Evolutionary conservation across 345 rosid genomes (phyloP).

Genomic region (Eucalyptus erythrocorys): DNA sequence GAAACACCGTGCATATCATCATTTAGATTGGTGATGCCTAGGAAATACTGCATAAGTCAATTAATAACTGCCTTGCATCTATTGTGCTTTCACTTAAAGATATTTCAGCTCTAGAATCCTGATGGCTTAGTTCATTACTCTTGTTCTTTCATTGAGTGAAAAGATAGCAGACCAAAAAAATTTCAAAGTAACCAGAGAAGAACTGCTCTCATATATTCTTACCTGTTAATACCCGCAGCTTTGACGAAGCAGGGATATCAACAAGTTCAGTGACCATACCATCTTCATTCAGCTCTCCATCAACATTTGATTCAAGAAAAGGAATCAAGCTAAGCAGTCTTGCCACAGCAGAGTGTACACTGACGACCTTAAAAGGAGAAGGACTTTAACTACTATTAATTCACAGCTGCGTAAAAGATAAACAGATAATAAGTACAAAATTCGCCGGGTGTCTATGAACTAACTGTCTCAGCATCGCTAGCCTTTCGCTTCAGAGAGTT

Average conservation of each 20-base stretch:
- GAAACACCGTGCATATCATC: background rate
- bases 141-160: background rate
- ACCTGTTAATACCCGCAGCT: constrained; percentile 66
- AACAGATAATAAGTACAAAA: background rate
- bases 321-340: constrained; percentile 52
- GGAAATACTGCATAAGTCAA: background rate
- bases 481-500: constrained; percentile 76
- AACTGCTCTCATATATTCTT: background rate
- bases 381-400: background rate
- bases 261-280: constrained; percentile 33
- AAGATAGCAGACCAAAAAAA: background rate
- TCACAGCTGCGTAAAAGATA: background rate
- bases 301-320: constrained; percentile 32
- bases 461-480: constrained; percentile 70
- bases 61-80: background rate
- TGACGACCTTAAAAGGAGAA: constrained; percentile 39
- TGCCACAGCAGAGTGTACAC: constrained; percentile 40
- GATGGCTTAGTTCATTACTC: background rate
- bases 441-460: background rate
- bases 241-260: constrained; percentile 35
- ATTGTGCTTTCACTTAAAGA: background rate
- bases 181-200: background rate
- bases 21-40: background rate
- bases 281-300: constrained; percentile 21
- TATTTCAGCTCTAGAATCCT: background rate